Evolutionary conservation across 1,139 yeast species (phyloP).

Genomic region (Geotrichum carabidarum): DNA sequence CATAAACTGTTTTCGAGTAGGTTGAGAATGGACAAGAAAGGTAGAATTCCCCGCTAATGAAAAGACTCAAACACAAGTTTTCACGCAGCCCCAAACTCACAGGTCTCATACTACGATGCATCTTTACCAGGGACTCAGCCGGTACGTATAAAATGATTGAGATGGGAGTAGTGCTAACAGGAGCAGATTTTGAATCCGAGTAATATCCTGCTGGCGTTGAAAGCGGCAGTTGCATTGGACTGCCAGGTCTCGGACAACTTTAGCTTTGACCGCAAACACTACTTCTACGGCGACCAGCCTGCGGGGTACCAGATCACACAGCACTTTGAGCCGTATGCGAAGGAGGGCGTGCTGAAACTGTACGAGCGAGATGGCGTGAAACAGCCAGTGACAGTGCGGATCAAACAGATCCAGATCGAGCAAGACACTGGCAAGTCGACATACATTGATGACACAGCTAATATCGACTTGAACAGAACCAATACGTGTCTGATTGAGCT

Average conservation of each 20-base stretch:
- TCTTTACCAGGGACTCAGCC: conserved; percentile 96
- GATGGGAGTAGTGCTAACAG: neutral
- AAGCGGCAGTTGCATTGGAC: conserved; percentile 66
- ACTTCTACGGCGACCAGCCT: conserved; percentile 95
- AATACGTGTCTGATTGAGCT: conserved; percentile 85
- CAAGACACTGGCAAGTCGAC: conserved; percentile 90
- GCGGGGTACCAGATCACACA: conserved; percentile 95
- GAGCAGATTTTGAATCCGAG: conserved; percentile 55
- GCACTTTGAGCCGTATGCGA: conserved; percentile 74
- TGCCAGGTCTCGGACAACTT: conserved; percentile 55
- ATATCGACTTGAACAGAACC: conserved; percentile 75
- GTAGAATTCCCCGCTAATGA: conserved; percentile 20
- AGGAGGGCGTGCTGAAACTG: conserved; percentile 54
- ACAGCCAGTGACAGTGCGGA: conserved; percentile 34
- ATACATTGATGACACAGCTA: conserved; percentile 44
- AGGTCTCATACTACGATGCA: conserved; percentile 73
- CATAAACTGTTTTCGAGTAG: conserved; percentile 66
- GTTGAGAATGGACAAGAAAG: conserved; percentile 25
- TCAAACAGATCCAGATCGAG: conserved; percentile 79
- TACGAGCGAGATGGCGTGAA: conserved; percentile 50
- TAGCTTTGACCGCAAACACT: conserved; percentile 87
- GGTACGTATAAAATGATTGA: neutral
- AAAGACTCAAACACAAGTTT: conserved; percentile 39
- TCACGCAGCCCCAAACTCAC: conserved; percentile 58
- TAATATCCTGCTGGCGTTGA: conserved; percentile 64